Base-by-base conservation (phyloP, 2,329 filamentous ascomycete genomes). In the Amauroascus verrucosus region DNA sequence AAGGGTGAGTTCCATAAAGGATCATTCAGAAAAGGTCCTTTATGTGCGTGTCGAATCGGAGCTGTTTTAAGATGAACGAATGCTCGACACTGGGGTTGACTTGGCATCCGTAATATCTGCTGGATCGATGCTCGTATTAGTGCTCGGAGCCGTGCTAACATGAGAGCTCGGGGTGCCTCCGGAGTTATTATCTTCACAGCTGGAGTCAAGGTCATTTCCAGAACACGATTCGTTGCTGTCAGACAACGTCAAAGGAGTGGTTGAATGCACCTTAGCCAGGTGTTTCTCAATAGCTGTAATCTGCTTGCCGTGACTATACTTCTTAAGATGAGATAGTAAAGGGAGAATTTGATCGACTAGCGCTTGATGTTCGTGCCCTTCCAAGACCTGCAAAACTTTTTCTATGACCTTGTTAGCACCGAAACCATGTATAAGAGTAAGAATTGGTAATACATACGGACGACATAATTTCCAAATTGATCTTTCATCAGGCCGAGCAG, bases 381-480 rank as follows among this genome's bases (percentile, higher is more conserved):
- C 73, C 2, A 88, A 73, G 58, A 79, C 72, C 6, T 72, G 75
- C 32, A 95, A 75, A 4, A 96, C 77, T 72, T 90, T 95, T 72
- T 96, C 88, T 94, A 65, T 30, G 54, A 20, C n/a, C 66, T n/a
- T 14, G 30, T 49, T 50, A 54, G 47, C 14, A 18, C 28, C 11
- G 11, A 22, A 41, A 8, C 6, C 4, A 11, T 3, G n/a, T 24
- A 20, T 8, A 20, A 13, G 11, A 40, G 6, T 18, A 5, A 22
- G 18, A 18, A 51, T 18, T 3, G 16, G 32, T 28, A 11, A 47
- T 5, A 82, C 88, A 82, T 81, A 95, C 89, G 91, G 57, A 97
- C 85, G 5, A 97, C 91, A 66, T 97, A 98, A 68, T 98, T 98
- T 56, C 88, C 93, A 67, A 84, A 97, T 59, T 88, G 85, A 65